Percentiles rank a stretch among this genome's conserved stretches.
Conservation (phyloP, 192 early-diverging fungal genomes). For the Rhizoclosmatium globosum region DNA sequence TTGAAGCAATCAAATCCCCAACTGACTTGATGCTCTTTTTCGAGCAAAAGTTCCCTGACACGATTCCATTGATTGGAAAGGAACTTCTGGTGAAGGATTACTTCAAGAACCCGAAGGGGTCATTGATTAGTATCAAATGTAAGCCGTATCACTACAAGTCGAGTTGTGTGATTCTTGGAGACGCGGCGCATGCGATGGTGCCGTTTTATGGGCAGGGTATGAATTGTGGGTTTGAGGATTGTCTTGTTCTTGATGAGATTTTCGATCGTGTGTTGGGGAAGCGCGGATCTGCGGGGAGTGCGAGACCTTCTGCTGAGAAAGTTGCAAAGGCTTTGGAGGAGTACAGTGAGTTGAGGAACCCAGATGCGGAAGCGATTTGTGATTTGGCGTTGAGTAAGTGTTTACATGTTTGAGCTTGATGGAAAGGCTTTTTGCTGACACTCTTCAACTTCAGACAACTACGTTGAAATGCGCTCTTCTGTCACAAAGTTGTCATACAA, state of each 20-base stretch:
- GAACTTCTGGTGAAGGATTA: constrained; percentile 77
- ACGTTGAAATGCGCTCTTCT: constrained; percentile 90
- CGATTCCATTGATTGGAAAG: constrained; percentile 83
- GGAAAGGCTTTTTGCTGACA: neutral
- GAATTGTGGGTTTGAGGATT: constrained; percentile 99
- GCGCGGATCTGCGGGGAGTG: constrained; percentile 1
- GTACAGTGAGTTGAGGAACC: constrained; percentile 73
- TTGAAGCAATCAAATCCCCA: constrained; percentile 49
- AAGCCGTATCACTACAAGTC: constrained; percentile 87
- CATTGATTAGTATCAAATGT: constrained; percentile 85
- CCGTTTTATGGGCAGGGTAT: constrained; percentile 97
- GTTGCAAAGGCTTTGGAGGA: constrained; percentile 72
- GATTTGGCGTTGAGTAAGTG: constrained; percentile 68
- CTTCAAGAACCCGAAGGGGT: constrained; percentile 79
- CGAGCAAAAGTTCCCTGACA: constrained; percentile 65
- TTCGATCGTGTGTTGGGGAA: constrained; percentile 45
- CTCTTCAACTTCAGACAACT: constrained; percentile 65
- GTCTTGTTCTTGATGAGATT: constrained; percentile 72
- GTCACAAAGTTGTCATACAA: constrained; percentile 81
- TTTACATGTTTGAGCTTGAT: neutral
- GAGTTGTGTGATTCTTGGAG: constrained; percentile 83
- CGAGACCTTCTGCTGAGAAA: constrained; percentile 44
- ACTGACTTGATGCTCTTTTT: constrained; percentile 20
- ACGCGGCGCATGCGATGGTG: constrained; percentile 98
- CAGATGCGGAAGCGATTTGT: constrained; percentile 86